Percentiles rank a stretch among this genome's conserved stretches.
phyloP scores from a whole-genome alignment of 2,329 filamentous ascomycete species.

The Arthrobotrys conoides region DNA sequence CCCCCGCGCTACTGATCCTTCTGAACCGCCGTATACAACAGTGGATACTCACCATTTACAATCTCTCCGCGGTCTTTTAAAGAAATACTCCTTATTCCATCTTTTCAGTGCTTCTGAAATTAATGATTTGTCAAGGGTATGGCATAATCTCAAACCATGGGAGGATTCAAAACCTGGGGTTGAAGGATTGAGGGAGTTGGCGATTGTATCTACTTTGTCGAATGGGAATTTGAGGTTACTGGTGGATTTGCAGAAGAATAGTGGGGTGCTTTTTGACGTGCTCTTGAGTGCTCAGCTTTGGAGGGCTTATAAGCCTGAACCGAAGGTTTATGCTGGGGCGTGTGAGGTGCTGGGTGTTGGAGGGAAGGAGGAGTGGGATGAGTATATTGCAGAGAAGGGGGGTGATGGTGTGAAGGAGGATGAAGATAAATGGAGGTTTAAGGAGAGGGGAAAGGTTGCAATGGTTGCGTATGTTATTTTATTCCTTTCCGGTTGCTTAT shows the following conservation, averaged over 20 bases:
- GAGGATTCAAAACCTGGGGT: slow-evolving; percentile 71
- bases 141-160: slow-evolving; percentile 82
- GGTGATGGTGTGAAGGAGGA: neutral
- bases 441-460: slow-evolving; percentile 72
- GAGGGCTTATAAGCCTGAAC: slow-evolving; percentile 80
- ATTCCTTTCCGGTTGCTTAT: slow-evolving; percentile 66
- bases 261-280: slow-evolving; percentile 74
- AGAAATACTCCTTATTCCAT: slow-evolving; percentile 71
- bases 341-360: slow-evolving; percentile 68
- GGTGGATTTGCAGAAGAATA: slow-evolving; percentile 74
- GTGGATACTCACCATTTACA: slow-evolving; percentile 80
- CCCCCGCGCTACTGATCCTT: slow-evolving; percentile 24
- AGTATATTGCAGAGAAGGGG: slow-evolving; percentile 11
- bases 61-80: slow-evolving; percentile 74
- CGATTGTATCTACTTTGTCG: slow-evolving; percentile 76
- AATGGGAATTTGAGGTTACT: slow-evolving; percentile 81
- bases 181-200: slow-evolving; percentile 73
- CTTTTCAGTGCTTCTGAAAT: slow-evolving; percentile 77
- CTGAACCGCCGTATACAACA: slow-evolving; percentile 73
- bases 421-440: slow-evolving; percentile 36
- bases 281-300: slow-evolving; percentile 80
- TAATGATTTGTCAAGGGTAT: slow-evolving; percentile 76
- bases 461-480: slow-evolving; percentile 80
- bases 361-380: slow-evolving; percentile 30
- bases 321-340: slow-evolving; percentile 78